These are phyloP conservation scores for Beta lomatogona DNA, from an alignment of 179 eudicot species.

Conservation along the genomic window DNA sequence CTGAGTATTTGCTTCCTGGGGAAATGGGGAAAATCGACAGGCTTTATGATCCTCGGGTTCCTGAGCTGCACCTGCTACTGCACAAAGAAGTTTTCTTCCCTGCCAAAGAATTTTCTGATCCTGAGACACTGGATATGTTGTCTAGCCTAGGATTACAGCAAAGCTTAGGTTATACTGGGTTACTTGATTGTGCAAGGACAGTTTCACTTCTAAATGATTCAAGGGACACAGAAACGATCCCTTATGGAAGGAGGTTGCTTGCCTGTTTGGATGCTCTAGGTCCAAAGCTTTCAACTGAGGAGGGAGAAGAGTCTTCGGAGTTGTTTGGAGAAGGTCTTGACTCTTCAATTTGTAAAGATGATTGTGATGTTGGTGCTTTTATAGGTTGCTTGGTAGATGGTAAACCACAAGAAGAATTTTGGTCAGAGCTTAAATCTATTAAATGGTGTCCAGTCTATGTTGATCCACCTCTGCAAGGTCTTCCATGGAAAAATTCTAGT, in stretches of 20 bases:
- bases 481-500: slow-evolving; percentile 74
- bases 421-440: slow-evolving; percentile 78
- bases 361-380: slow-evolving; percentile 47
- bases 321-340: slow-evolving; percentile 34
- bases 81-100: slow-evolving; percentile 84
- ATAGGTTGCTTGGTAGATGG: slow-evolving; percentile 53
- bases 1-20: neutral
- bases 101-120: slow-evolving; percentile 66
- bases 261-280: slow-evolving; percentile 69
- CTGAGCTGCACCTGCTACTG: slow-evolving; percentile 67
- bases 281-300: slow-evolving; percentile 52
- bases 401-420: slow-evolving; percentile 73
- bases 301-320: slow-evolving; percentile 34
- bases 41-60: slow-evolving; percentile 96
- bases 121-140: slow-evolving; percentile 69
- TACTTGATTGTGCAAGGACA: slow-evolving; percentile 93
- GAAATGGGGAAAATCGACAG: slow-evolving; percentile 38
- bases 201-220: slow-evolving; percentile 75
- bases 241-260: slow-evolving; percentile 67
- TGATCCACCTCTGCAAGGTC: slow-evolving; percentile 66
- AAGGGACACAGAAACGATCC: slow-evolving; percentile 52
- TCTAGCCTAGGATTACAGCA: slow-evolving; percentile 74
- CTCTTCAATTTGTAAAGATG: slow-evolving; percentile 33
- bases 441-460: slow-evolving; percentile 84
- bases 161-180: slow-evolving; percentile 64